Evolutionary conservation across 2,329 filamentous ascomycete genomes (phyloP), one percentile per base, ranked within the genome.

Genomic region (Alternaria triticimaculans): DNA sequence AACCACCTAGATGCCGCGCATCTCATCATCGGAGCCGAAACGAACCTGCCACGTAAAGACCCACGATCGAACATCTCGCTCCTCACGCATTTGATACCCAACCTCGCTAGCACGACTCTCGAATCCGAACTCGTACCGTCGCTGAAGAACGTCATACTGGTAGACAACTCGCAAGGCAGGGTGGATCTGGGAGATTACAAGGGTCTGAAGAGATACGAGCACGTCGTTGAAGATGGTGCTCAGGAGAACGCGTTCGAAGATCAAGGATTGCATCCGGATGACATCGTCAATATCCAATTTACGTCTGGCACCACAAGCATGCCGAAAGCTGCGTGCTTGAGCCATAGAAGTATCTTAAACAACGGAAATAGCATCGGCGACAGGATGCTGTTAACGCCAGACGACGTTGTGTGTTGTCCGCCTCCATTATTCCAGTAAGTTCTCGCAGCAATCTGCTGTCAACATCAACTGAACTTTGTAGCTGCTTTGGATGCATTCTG

Each of bases 271-370:
- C 69, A 83, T 15, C 84, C 89, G 0, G 78, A 87, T 64, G 95
- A 98, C 55, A 89, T 91, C 3, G 90, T 96, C 69, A 98, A 97
- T 77, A 97, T 98, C 68, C 95, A 98, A 79, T 98, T 98, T 82
- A 99, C 96, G 0, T 95, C 91, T 0, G 96, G 95, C n/a, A 98
- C 96, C 0, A 98, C 96, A 0, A 92, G 92, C 1, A 85, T 87
- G 74, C 95, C 94, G 21, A 98, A 98, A 82, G 96, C 96, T 0
- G 95, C 95, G 2, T 96, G 94, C 83, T 86, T 99, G 30, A 90
- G 88, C 0, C 95, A 98, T 81, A 87, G 86, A 4, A 90, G 87
- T n/a, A 95, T 98, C 67, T 85, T 99, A 65, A 99, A 98, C 81
- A 98, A 98, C 76, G 96, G 94, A 30, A 85, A 87, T 26, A 88